A percentile compares a stretch with the other conserved stretches of the same genome.
Evolutionary conservation across 176 grass and related monocot species (phyloP).

Genomic region (Oryza meyeriana): DNA sequence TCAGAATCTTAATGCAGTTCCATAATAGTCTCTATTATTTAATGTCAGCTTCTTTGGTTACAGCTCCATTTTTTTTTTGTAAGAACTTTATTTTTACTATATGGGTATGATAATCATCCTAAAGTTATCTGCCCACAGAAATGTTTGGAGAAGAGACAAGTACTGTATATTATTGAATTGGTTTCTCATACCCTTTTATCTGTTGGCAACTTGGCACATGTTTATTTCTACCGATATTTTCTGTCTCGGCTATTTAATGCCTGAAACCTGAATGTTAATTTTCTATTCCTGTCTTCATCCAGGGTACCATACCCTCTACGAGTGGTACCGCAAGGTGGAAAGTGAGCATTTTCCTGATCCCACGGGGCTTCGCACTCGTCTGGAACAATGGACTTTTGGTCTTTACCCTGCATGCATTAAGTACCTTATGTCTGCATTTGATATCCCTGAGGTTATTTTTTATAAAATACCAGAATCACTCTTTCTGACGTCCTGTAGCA

Average conservation of each 20-base stretch:
- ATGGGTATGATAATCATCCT: not conserved
- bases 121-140: not conserved
- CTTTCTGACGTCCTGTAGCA: not conserved
- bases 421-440: conserved; percentile 99
- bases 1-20: not conserved
- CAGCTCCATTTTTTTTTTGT: not conserved
- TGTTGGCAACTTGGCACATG: not conserved
- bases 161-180: not conserved
- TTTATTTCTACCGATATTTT: not conserved
- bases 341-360: conserved; percentile 93
- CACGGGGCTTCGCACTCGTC: conserved; percentile 65
- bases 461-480: not conserved
- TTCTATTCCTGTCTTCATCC: not conserved
- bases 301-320: conserved; percentile 96
- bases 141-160: not conserved
- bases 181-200: not conserved
- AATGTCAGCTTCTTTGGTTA: not conserved
- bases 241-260: not conserved
- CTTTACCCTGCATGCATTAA: conserved; percentile 98
- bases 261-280: not conserved
- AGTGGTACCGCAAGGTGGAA: conserved; percentile 94
- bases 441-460: conserved; percentile 80
- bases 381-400: conserved; percentile 90
- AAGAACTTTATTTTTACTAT: not conserved
- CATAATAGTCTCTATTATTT: not conserved